Base-by-base conservation (phyloP, 805 yeast genomes). In the Jamesozyma hellenica region DNA sequence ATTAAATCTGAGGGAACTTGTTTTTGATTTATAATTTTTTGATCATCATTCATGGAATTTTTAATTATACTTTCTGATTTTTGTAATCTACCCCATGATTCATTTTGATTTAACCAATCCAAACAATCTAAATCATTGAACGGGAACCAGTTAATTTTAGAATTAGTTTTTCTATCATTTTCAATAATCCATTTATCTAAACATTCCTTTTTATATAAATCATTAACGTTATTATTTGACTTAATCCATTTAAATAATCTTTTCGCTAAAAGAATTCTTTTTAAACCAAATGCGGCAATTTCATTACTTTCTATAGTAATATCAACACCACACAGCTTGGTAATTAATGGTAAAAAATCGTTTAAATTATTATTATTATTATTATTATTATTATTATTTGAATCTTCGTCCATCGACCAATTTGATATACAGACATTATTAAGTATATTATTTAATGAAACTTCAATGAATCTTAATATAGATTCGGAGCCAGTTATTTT, bases 251-350 rank as follows among this genome's bases (percentile, higher is more conserved):
- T 34, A 8, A 53, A 41, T 25, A 59, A 39, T 31, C 46, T 48
- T 30, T 49, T 47, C 5, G 61, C 60, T 25, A 47, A 46, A 2
- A 35, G 35, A 10, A 58, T 40, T 18, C 58, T 47, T 41, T 55
- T 57, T 16, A 35, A 38, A 9, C 63, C 62, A 27, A 59, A 47
- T 12, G 61, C 57, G 15, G 60, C 55, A 12, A 54, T 45, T 16
- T 45, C 35, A 16, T 39, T 29, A 13, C 12, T 18, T 9, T 32
- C 25, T 33, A 30, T n/a, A 31, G 39, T 19, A 13, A 44, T 42
- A 37, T 42, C 43, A 2, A 40, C 48, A 4, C 45, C 43, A 32
- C 38, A 36, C 3, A 37, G 15, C 28, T 39, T 42, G n/a, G 43
- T 34, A 14, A 44, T 35, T 17, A 32, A 21, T 21, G 23, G 23